Evolutionary conservation across 495 filamentous ascomycete species (phyloP).

Genomic region (Halenospora varia): DNA sequence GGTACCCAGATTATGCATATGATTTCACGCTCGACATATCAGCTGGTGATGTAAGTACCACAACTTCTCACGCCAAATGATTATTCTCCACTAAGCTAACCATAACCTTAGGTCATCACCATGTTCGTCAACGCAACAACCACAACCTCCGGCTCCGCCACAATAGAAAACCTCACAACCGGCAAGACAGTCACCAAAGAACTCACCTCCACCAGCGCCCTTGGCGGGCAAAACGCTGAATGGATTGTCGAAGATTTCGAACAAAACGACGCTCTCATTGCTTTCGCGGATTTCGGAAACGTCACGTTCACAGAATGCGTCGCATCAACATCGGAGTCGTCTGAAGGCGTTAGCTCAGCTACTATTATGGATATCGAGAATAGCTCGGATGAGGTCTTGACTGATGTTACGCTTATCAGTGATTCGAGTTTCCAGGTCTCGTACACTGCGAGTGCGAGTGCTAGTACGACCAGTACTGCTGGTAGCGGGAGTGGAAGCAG

Average conservation of each 20-base stretch:
- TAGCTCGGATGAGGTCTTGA: conserved; percentile 3
- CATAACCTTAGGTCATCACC: conserved; percentile 3
- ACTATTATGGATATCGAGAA: conserved; percentile 10
- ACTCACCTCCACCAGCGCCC: conserved; percentile 31
- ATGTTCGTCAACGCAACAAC: conserved; percentile 44
- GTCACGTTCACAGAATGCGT: conserved; percentile 14
- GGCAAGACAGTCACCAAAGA: conserved; percentile 49
- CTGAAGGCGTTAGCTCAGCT: neutral
- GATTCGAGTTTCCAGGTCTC: conserved; percentile 4
- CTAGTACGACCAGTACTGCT: too few relatives aligned
- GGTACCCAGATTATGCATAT: conserved; percentile 54
- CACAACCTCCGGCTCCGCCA: conserved; percentile 46
- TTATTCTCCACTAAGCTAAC: neutral
- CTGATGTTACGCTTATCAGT: neutral
- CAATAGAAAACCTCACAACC: conserved; percentile 50
- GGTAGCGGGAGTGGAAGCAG: too few relatives aligned
- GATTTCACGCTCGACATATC: conserved; percentile 49
- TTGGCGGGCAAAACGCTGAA: conserved; percentile 41
- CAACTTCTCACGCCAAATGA: too few relatives aligned
- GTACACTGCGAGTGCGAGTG: neutral
- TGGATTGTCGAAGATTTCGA: conserved; percentile 25
- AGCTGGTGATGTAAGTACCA: conserved; percentile 43
- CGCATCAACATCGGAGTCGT: conserved; percentile 16
- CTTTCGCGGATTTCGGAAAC: conserved; percentile 20
- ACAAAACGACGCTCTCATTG: conserved; percentile 5